These are phyloP conservation scores for Pharnaceum exiguum DNA, from an alignment of 148 eudicot genomes.

Conservation along the genomic window DNA sequence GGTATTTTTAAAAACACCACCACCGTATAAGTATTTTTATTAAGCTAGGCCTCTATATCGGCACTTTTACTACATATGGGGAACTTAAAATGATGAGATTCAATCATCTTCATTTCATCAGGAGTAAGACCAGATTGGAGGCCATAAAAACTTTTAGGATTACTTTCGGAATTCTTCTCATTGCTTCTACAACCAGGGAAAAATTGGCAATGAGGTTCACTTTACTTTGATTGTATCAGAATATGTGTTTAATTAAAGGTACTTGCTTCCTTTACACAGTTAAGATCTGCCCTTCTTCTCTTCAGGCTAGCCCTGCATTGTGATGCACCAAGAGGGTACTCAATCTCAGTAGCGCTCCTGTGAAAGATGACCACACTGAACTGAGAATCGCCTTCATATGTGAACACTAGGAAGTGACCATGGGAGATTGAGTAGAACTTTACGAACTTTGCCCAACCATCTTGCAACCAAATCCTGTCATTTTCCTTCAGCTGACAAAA, in stretches of 20 bases:
- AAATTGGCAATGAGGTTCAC: background rate
- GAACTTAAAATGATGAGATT: background rate
- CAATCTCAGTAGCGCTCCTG: slow-evolving; percentile 21
- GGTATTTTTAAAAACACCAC: too few species aligned
- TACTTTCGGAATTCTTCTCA: background rate
- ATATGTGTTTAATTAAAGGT: too few species aligned
- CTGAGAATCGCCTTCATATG: slow-evolving; percentile 17
- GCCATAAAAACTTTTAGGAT: background rate
- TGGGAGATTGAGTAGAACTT: slow-evolving; percentile 17
- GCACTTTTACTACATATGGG: too few species aligned
- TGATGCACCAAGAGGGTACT: slow-evolving; percentile 13
- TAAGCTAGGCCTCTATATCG: too few species aligned
- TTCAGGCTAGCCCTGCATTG: background rate
- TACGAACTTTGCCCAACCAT: slow-evolving; percentile 34
- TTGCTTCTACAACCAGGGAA: background rate
- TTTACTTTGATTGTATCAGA: background rate
- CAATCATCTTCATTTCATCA: background rate
- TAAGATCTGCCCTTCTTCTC: background rate
- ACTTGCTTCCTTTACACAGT: slow-evolving; percentile 8
- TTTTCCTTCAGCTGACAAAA: slow-evolving; percentile 13
- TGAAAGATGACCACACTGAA: slow-evolving; percentile 22
- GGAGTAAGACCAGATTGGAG: background rate
- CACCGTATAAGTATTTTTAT: too few species aligned
- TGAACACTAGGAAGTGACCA: slow-evolving; percentile 18
- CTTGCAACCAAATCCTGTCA: slow-evolving; percentile 17